A percentile compares a stretch with the other conserved stretches of the same genome.
Conservation (phyloP, 2,329 filamentous ascomycete genomes). For the Thyridium curvatum region DNA sequence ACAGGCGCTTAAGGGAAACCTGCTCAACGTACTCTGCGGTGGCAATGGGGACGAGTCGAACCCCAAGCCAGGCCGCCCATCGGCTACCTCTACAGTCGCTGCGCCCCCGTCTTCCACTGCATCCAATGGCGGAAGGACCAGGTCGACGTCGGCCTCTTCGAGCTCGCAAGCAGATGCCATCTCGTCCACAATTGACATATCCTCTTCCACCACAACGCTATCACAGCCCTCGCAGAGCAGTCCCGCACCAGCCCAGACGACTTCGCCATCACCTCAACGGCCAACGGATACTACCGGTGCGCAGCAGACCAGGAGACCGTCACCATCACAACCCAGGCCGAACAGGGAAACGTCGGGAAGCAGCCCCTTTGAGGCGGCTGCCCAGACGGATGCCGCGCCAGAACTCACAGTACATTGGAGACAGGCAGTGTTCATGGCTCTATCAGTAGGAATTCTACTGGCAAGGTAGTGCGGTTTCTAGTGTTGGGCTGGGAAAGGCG, state of each 20-base stretch:
- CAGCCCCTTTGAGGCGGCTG: conserved; percentile 17
- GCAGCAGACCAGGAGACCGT: conserved; percentile 1
- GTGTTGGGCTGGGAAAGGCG: too few relatives aligned
- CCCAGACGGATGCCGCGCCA: too few relatives aligned
- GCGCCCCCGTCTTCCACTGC: neutral
- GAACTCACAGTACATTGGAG: too few relatives aligned
- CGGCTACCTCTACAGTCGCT: conserved; percentile 2
- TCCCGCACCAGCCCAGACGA: neutral
- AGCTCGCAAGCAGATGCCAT: too few relatives aligned
- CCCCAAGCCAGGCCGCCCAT: neutral
- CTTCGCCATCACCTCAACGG: neutral
- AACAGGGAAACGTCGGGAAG: conserved; percentile 7
- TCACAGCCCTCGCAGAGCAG: conserved; percentile 1
- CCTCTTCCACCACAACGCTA: neutral
- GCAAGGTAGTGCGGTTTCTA: too few relatives aligned
- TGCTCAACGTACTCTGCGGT: conserved; percentile 28
- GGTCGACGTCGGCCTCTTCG: too few relatives aligned
- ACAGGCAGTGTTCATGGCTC: too few relatives aligned
- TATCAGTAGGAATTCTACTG: too few relatives aligned
- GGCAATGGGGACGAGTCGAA: neutral
- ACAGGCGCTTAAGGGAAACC: conserved; percentile 26
- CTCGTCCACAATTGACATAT: neutral
- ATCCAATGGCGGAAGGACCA: too few relatives aligned
- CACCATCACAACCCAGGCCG: neutral
- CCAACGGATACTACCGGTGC: conserved; percentile 2